Conservation (phyloP, 352 stramenopile genomes). For the Phytopythium delawarense region DNA sequence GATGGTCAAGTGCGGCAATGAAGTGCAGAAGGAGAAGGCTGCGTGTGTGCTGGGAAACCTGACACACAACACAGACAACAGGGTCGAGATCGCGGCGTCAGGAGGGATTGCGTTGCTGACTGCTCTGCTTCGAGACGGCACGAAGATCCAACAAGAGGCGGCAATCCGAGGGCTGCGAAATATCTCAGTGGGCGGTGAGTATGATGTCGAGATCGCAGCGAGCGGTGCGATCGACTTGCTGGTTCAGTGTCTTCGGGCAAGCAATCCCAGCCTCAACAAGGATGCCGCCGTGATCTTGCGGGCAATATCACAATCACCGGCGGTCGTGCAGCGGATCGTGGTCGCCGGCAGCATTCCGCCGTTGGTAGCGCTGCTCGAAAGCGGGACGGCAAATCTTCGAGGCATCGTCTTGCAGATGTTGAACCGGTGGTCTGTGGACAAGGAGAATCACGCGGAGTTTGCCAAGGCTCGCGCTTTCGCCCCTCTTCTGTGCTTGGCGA, state of each 20-base stretch:
- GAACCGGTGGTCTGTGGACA: too few relatives aligned
- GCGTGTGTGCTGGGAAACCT: not conserved
- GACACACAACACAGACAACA: not conserved
- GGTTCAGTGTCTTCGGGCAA: not conserved
- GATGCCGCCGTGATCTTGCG: not conserved
- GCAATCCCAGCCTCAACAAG: not conserved
- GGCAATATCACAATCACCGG: not conserved
- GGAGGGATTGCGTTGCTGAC: not conserved
- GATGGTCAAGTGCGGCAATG: not conserved
- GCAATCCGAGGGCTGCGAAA: not conserved
- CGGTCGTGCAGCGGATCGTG: not conserved
- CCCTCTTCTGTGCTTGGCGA: not conserved
- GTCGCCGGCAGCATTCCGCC: not conserved
- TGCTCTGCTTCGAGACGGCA: not conserved
- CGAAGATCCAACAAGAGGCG: not conserved
- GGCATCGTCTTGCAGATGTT: too few relatives aligned
- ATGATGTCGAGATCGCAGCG: not conserved
- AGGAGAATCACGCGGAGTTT: not conserved
- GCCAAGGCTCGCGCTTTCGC: not conserved
- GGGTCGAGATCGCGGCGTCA: not conserved
- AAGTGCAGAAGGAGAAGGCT: not conserved
- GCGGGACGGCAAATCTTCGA: not conserved
- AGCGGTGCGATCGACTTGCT: not conserved
- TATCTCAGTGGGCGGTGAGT: not conserved
- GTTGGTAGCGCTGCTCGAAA: not conserved